phyloP scores from a whole-genome alignment of 768 basidiomycete species.

The Boletus fagicola region DNA sequence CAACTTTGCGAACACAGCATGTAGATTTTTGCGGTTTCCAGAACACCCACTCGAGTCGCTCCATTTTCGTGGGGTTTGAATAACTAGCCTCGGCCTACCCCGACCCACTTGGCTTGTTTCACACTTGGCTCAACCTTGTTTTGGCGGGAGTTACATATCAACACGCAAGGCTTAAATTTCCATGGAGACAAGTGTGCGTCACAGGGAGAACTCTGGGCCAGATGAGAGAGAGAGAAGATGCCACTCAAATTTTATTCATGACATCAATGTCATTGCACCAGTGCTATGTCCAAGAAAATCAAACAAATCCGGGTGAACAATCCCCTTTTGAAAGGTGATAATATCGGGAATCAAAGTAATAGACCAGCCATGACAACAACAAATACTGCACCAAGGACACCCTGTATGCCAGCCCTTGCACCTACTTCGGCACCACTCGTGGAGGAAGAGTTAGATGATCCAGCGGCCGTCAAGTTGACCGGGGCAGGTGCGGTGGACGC shows the following conservation, averaged over 20 bases:
- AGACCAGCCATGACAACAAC: conserved; percentile 2
- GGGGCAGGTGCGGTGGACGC: conserved; percentile 35
- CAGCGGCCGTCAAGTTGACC: conserved; percentile 38
- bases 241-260: not conserved
- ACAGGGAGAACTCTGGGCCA: not conserved
- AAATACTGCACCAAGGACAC: conserved; percentile 9
- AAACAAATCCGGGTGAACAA: not conserved
- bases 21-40: not conserved
- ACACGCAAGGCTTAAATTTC: no score
- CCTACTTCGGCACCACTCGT: conserved; percentile 1
- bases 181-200: not conserved
- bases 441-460: not conserved
- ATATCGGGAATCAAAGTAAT: conserved; percentile 6
- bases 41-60: no score
- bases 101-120: no score
- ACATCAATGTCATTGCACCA: not conserved
- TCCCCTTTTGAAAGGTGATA: not conserved
- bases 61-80: no score
- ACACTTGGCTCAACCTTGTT: no score
- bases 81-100: no score
- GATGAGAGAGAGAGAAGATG: no score
- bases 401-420: conserved; percentile 1
- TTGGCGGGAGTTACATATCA: no score
- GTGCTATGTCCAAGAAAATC: not conserved
- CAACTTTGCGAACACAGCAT: not conserved